A percentile compares a stretch with the other conserved stretches of the same genome.
phyloP scores from a whole-genome alignment of 345 rosid genomes.

The Noccaea bulbosa region DNA sequence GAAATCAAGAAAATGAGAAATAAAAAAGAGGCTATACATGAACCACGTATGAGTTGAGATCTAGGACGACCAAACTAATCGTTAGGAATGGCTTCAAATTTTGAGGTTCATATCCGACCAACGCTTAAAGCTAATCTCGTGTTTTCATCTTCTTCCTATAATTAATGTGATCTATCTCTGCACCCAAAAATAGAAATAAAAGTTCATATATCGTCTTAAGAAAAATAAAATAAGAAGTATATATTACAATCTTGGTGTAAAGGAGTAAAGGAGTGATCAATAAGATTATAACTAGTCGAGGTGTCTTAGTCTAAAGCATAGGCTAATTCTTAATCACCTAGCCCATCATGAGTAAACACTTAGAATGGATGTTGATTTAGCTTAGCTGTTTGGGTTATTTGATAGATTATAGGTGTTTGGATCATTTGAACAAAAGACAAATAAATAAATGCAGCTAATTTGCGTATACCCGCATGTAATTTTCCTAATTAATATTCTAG shows the following conservation, averaged over 20 bases:
- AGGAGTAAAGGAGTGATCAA: not conserved
- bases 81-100: slow-evolving; percentile 31
- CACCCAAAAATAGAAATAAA: slow-evolving; percentile 3
- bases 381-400: not conserved
- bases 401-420: slow-evolving; percentile 13
- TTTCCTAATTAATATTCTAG: slow-evolving; percentile 8
- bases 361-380: not conserved
- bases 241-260: not conserved
- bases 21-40: slow-evolving; percentile 49
- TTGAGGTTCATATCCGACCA: slow-evolving; percentile 65
- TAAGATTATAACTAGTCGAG: not conserved
- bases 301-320: slow-evolving; percentile 12
- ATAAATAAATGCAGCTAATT: not conserved
- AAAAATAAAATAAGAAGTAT: not conserved
- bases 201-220: not conserved
- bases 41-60: slow-evolving; percentile 55
- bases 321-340: not conserved
- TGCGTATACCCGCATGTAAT: not conserved
- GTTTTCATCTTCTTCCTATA: slow-evolving; percentile 28
- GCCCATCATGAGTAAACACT: not conserved
- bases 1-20: not conserved
- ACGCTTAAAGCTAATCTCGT: slow-evolving; percentile 43
- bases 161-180: slow-evolving; percentile 31
- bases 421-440: slow-evolving; percentile 10
- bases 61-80: slow-evolving; percentile 45